These are phyloP conservation scores for Fomitopsis pinicola DNA, from an alignment of 1,284 basidiomycete species.

Conservation along the genomic window DNA sequence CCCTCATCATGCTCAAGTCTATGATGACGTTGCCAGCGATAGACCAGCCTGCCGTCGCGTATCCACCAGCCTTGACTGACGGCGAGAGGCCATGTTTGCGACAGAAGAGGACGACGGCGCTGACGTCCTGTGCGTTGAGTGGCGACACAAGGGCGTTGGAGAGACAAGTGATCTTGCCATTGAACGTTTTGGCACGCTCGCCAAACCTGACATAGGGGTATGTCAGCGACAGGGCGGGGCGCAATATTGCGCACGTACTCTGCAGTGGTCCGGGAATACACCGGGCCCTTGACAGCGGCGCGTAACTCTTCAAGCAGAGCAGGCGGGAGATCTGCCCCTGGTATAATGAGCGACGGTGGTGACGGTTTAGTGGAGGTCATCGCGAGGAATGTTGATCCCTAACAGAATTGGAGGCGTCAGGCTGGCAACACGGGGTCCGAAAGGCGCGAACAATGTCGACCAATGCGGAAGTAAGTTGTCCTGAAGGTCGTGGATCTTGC, in stretches of 20 bases:
- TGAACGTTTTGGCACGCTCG: constrained; percentile 67
- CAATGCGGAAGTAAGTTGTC: background rate
- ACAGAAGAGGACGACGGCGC: constrained; percentile 69
- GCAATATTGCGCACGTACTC: constrained; percentile 13
- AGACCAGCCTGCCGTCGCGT: constrained; percentile 85
- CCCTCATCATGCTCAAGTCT: constrained; percentile 67
- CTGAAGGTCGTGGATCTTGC: background rate
- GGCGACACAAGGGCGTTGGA: constrained; percentile 66
- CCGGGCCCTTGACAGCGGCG: constrained; percentile 18
- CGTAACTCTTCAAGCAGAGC: constrained; percentile 18
- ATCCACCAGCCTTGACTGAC: constrained; percentile 86
- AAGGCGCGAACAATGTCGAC: background rate
- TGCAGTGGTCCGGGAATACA: constrained; percentile 16
- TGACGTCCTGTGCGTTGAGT: constrained; percentile 69
- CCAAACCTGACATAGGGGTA: constrained; percentile 44
- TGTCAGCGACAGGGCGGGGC: background rate
- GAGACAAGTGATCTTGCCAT: constrained; percentile 63
- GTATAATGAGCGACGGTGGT: background rate
- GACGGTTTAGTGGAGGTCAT: background rate
- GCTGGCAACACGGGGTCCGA: background rate
- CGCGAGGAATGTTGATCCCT: background rate
- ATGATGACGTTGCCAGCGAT: constrained; percentile 81
- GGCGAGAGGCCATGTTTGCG: constrained; percentile 60
- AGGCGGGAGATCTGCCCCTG: constrained; percentile 6
- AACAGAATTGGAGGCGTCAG: background rate